Evolutionary conservation across 2,329 filamentous ascomycete species (phyloP), one percentile per base, ranked within the genome.

Genomic region (Cladobotryum protrusum): DNA sequence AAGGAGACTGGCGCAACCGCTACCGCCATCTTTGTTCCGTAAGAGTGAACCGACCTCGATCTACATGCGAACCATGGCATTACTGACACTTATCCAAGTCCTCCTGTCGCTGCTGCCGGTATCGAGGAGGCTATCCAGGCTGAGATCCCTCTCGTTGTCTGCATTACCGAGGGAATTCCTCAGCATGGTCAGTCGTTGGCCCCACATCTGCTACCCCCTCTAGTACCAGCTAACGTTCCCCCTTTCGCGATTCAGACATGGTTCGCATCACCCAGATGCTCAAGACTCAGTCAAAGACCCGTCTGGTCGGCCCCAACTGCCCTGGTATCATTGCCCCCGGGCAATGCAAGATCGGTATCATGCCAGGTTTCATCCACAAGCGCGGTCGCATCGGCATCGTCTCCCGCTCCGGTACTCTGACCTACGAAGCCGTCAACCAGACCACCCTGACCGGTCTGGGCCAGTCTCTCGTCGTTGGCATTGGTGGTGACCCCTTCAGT

Each of bases 261-360:
- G 90, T 97, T 63, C 90, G 92, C 76, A 96, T 97, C 72, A 96
- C 93, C 70, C 84, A 90, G 71, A 96, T 97, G 72, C 82, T 99
- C 69, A 97, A 96, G 82, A 89, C 91, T 49, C 93, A 99, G 77
- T 85, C 77, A 79, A 97, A 97, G 83, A 96, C 92, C 60, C 87
- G 93, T 68, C 82, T 99, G 65, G 90, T 97, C 56, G 92, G 92
- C 61, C 92, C 92, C 66, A 99, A 97, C 80, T 99, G 93, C 79
- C 93, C 93, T 57, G 93, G 92, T 71, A 92, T 97, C 74, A 97
- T 97, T 72, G 92, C 80, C 49, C 82, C 82, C 54, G 93, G 92
- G 63, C 92, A 95, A 83, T 99, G 93, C 84, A 99, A 99, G 80
- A 97, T 99, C 67, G 93, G 93, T 69, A 99, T 99, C 77, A 97